These are phyloP conservation scores for Colletotrichum sp. DNA, from an alignment of 2,329 filamentous ascomycete genomes.

Conservation along the genomic window DNA sequence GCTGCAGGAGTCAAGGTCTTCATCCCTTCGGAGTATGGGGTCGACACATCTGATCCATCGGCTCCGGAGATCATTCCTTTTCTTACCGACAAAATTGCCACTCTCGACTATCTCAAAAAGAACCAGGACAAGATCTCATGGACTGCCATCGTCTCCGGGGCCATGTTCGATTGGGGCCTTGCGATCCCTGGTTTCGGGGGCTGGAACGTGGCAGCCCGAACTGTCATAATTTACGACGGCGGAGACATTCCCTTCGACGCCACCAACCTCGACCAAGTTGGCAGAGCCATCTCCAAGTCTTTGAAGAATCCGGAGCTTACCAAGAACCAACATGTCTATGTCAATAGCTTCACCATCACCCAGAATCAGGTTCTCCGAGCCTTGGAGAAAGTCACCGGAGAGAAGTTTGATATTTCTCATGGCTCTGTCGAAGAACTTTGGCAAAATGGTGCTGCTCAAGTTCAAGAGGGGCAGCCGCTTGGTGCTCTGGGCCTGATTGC, in stretches of 20 bases:
- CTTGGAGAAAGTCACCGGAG: slow-evolving; percentile 56
- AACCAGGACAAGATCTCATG: background rate
- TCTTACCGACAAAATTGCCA: background rate
- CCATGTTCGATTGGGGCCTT: background rate
- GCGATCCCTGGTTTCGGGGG: background rate
- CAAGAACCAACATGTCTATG: background rate
- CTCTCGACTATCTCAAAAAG: background rate
- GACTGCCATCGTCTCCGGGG: background rate
- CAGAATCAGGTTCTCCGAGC: slow-evolving; percentile 61
- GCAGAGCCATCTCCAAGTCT: background rate
- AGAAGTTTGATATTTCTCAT: slow-evolving; percentile 52
- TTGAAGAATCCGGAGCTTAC: background rate
- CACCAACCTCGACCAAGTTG: background rate
- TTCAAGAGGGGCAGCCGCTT: background rate
- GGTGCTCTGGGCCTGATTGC: background rate
- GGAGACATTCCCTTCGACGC: background rate
- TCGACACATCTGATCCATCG: background rate
- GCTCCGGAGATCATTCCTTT: background rate
- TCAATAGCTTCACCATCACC: slow-evolving; percentile 49
- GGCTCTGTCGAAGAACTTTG: background rate
- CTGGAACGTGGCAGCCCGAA: background rate
- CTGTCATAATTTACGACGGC: background rate
- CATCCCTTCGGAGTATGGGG: background rate
- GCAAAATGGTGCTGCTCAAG: background rate
- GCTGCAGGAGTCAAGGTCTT: background rate